Evolutionary conservation across 179 eudicot species (phyloP), one percentile per base, ranked within the genome.

Genomic region (Camellia oleifera): DNA sequence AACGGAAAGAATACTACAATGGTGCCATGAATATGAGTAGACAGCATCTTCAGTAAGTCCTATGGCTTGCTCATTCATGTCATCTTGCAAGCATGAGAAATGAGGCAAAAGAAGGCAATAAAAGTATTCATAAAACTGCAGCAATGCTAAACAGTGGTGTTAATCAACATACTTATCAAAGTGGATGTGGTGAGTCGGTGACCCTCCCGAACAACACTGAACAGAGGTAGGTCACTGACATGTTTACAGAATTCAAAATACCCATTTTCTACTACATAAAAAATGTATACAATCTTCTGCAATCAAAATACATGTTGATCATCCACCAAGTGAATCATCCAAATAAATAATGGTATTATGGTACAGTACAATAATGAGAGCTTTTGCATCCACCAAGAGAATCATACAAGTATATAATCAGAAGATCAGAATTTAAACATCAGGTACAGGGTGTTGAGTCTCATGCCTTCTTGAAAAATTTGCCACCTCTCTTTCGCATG

Each of bases 401-500:
- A 45, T 69, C 75, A 26, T 20, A 6, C 45, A 57, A 8, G n/a
- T 67, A 20, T 32, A 42, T n/a, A 42, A 67, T 57, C 5, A 44
- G 50, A 13, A 42, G 56, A 20, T 66, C 67, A 23, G 42, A 71
- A 12, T 53, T 40, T 70, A 57, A 73, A 78, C 77, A 72, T 15
- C 23, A 57, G 84, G 69, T 32, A 32, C 40, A 76, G 61, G 17
- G 83, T 72, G 68, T 76, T 74, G 70, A 60, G 56, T 71, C 54
- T 74, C 75, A 72, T 10, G 32, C 63, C 20, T 74, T 74, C 20
- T 26, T 58, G 14, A 9, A 74, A 76, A 94, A 91, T 82, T 87
- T 90, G 72, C 90, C 85, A 46, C 98, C 97, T 79, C 85, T 89
- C 85, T 87, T 95, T 69, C 98, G 91, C 73, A 95, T 87, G 72